These are phyloP conservation scores for Ophiocordyceps camponoti-rufipedis DNA, from an alignment of 2,329 filamentous ascomycete species.

Conservation along the genomic window DNA sequence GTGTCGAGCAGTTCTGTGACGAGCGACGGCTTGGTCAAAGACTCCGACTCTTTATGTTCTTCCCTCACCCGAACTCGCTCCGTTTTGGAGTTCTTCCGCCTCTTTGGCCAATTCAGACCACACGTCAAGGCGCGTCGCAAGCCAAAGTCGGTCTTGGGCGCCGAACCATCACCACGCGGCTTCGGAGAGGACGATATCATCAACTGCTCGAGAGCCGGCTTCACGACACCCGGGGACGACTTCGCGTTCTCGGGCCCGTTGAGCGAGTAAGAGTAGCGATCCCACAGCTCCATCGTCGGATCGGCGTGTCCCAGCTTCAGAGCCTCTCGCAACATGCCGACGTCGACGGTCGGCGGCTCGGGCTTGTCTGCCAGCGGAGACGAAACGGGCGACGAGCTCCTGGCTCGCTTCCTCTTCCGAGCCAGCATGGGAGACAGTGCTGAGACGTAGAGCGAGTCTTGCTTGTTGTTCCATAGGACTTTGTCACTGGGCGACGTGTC, in stretches of 20 bases:
- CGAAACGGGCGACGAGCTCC: slow-evolving; percentile 55
- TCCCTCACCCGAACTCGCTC: slow-evolving; percentile 12
- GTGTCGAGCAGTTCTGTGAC: slow-evolving; percentile 49
- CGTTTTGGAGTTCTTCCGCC: slow-evolving; percentile 33
- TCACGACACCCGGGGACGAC: slow-evolving; percentile 26
- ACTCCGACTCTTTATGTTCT: slow-evolving; percentile 22
- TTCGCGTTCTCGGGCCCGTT: slow-evolving; percentile 20
- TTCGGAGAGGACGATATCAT: slow-evolving; percentile 56
- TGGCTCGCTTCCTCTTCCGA: slow-evolving; percentile 45
- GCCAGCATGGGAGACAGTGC: slow-evolving; percentile 28
- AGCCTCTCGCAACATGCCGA: slow-evolving; percentile 37
- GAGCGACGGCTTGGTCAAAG: slow-evolving; percentile 35
- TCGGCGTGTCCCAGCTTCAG: slow-evolving; percentile 52
- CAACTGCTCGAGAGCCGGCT: slow-evolving; percentile 43
- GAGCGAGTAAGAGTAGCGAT: slow-evolving; percentile 46
- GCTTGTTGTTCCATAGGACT: slow-evolving; percentile 39
- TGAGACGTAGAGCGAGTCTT: slow-evolving; percentile 19
- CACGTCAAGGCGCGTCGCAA: slow-evolving; percentile 51
- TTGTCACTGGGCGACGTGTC: slow-evolving; percentile 40
- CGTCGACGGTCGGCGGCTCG: slow-evolving; percentile 30
- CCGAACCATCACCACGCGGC: slow-evolving; percentile 23
- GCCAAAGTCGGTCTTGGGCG: slow-evolving; percentile 21
- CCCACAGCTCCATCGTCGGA: slow-evolving; percentile 60
- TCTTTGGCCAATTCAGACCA: slow-evolving; percentile 54
- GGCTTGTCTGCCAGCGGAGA: slow-evolving; percentile 38